Percentiles rank a stretch among this genome's conserved stretches.
These are phyloP conservation scores for Phytophthora capsici DNA, from an alignment of 352 stramenopile genomes.

Conservation along the genomic window DNA sequence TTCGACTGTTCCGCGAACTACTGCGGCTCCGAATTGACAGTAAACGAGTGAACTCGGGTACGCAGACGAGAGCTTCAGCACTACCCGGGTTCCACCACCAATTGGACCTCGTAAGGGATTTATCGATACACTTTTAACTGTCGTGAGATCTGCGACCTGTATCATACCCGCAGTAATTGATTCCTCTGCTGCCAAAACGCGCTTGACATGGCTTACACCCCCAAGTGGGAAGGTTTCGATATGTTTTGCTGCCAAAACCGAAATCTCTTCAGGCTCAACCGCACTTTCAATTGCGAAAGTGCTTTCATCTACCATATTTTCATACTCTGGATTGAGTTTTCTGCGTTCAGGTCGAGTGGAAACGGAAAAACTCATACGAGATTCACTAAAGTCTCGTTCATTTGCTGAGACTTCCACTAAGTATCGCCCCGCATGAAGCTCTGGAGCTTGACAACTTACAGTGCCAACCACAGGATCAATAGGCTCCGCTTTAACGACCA, in stretches of 20 bases:
- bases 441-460: constrained; percentile 31
- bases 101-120: constrained; percentile 56
- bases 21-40: constrained; percentile 61
- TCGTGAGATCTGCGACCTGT: constrained; percentile 15
- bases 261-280: too few relatives aligned
- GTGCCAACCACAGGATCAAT: not conserved
- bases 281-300: not conserved
- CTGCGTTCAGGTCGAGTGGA: not conserved
- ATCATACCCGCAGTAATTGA: too few relatives aligned
- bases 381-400: constrained; percentile 52
- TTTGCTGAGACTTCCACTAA: constrained; percentile 53
- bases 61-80: constrained; percentile 31
- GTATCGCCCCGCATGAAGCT: constrained; percentile 18
- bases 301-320: not conserved
- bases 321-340: constrained; percentile 6
- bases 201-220: too few relatives aligned
- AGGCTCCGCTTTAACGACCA: constrained; percentile 27
- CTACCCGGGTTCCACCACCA: constrained; percentile 62
- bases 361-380: constrained; percentile 28
- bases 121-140: constrained; percentile 42
- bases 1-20: constrained; percentile 36
- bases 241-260: too few relatives aligned
- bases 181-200: too few relatives aligned
- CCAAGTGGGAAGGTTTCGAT: too few relatives aligned
- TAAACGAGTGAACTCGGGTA: constrained; percentile 38